phyloP scores from a whole-genome alignment of 108 stramenopile genomes.

The Nannochloropsis oceanica region DNA sequence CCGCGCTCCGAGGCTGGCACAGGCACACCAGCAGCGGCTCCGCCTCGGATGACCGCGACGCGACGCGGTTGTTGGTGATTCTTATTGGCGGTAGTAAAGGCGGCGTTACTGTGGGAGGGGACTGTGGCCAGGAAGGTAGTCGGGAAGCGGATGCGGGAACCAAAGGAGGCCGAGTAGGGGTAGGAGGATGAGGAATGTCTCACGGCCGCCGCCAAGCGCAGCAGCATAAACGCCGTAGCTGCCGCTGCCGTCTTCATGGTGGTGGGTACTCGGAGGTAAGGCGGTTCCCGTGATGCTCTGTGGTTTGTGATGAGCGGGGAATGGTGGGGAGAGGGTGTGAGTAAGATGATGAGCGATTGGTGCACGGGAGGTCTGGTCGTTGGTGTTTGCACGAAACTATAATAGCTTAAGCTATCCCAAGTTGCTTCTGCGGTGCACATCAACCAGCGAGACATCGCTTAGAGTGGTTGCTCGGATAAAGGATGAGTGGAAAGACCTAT shows the following conservation, averaged over 20 bases:
- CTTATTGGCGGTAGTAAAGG: neutral
- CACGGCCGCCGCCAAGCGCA: neutral
- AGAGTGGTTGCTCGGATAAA: no score
- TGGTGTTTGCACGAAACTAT: no score
- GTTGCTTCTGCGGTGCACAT: no score
- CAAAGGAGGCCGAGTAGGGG: neutral
- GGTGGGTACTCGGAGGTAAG: neutral
- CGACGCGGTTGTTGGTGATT: neutral
- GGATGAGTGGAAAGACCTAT: no score
- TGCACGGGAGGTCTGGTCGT: no score
- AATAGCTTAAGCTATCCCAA: no score
- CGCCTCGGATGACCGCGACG: neutral
- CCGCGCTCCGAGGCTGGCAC: neutral
- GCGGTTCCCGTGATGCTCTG: no score
- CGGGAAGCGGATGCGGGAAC: neutral
- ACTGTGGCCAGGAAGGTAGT: neutral
- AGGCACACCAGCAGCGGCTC: neutral
- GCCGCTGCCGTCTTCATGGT: neutral
- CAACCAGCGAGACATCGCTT: no score
- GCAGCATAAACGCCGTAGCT: neutral
- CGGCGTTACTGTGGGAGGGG: neutral
- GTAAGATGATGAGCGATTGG: no score
- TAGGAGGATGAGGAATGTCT: neutral
- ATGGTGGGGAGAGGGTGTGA: no score
- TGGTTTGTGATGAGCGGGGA: no score